Base-by-base conservation (phyloP, 75 land plant genomes). In the Cryptomeria japonica region DNA sequence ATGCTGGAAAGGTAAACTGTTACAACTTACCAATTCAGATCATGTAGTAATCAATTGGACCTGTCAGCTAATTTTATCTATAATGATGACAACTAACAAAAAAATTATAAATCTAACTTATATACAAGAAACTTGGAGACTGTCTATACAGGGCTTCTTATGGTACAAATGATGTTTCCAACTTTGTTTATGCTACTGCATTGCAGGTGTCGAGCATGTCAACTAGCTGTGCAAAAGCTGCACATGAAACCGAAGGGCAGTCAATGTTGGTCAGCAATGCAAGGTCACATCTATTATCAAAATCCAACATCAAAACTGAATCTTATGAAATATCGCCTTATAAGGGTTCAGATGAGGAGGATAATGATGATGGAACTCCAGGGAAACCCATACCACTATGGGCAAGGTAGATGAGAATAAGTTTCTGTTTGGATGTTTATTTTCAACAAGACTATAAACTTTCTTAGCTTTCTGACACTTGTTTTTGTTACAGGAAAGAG, bases 261-360 rank as follows among this genome's bases (percentile, higher is more conserved):
- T 44, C 46, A 44, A 4, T 44, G 46, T 44, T 44, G 46, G 46
- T 4, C 46, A 44, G 46, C 46, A 44, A 44, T 44, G 46, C 46
- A 44, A 44, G 3, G 3, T 44, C 46, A 44, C 46, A 44, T 44
- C 46, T 44, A 44, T 44, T 6, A 4, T 44, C 46, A 5, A 5
- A 3, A 5, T 44, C 46, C 3, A 44, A 44, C 46, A 44, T 44
- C 46, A 44, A 44, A 0, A 3, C 46, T 44, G 46, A 44, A 44
- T 44, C 46, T 44, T 44, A 44, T 44, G 46, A 44, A 44, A 44
- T 44, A 44, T 4, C 46, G 6, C 46, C 46, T 44, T 44, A 44
- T 5, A 32, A 91, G 80, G 87, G 90, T 84, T 94, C 97, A 36
- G 94, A 94, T 87, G 93, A 93, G 87, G 97, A 93, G 14, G 95